Base-by-base conservation (phyloP, 2,329 filamentous ascomycete species). In the Colletotrichum sidae region DNA sequence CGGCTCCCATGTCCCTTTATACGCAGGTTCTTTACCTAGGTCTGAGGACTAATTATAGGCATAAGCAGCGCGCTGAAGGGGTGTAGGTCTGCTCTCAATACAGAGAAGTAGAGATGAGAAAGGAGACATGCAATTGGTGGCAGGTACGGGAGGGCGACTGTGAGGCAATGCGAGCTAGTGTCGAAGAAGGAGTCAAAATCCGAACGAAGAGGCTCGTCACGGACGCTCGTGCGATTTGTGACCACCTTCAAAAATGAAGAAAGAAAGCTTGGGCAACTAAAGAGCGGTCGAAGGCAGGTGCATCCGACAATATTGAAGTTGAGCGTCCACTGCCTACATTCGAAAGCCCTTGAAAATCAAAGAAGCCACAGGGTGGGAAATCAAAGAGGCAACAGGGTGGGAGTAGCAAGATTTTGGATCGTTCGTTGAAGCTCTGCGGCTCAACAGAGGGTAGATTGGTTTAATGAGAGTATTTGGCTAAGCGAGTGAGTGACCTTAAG, bases 381-480 rank as follows among this genome's bases (percentile, higher is more conserved):
- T 17, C 42, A 17, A 25, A 41, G 12, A 44, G 37, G 25, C 39
- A n/a, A 49, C 39, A 35, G 17, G 10, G 25, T 42, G 33, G n/a
- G 34, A 42, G 13, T 39, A 57, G 33, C 44, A 44, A n/a, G 47
- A 44, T 63, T 5, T 25, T 25, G 25, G 25, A 4, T 25, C 25
- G 25, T 4, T 25, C 25, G 25, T 25, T 25, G 53, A 53, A 60
- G 47, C 15, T 52, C 49, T 51, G 55, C 15, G 49, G 51, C 63
- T 66, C 59, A 64, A 66, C 62, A 65, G 53, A 56, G 47, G 42
- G 59, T 63, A 47, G 51, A 62, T 57, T 42, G 59, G 47, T 66
- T 34, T 66, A 56, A 7, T 17, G 38, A 33, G n/a, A 37, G 17
- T 47, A 62, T 62, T 50, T 56, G 37, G 53, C 33, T 66, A 66